Evolutionary conservation across 768 basidiomycete genomes (phyloP).

Genomic region (Leccinum boreale): DNA sequence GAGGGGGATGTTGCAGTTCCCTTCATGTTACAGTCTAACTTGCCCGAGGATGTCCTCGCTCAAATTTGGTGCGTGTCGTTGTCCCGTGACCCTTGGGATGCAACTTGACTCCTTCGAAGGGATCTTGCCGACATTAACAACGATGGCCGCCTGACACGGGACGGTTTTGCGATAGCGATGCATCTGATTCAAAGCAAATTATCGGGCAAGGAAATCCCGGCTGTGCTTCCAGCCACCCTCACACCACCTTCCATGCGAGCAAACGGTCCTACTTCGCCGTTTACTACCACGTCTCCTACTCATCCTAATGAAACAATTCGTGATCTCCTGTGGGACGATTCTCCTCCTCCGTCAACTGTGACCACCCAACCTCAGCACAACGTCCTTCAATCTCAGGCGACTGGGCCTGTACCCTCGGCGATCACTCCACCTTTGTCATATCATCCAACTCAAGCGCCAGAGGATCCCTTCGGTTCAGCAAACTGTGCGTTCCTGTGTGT

Average conservation of each 20-base stretch:
- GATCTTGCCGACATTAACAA: slow-evolving; percentile 89
- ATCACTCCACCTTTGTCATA: slow-evolving; percentile 28
- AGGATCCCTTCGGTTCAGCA: slow-evolving; percentile 52
- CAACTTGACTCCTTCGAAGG: slow-evolving; percentile 44
- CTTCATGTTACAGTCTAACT: slow-evolving; percentile 88
- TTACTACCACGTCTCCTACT: slow-evolving; percentile 36
- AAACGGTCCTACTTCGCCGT: slow-evolving; percentile 32
- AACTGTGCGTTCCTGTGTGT: slow-evolving; percentile 16
- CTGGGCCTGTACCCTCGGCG: slow-evolving; percentile 30
- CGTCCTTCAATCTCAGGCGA: slow-evolving; percentile 35
- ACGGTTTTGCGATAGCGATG: slow-evolving; percentile 95
- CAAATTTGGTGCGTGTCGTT: slow-evolving; percentile 72
- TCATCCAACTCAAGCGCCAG: slow-evolving; percentile 17
- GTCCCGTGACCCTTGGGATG: neutral
- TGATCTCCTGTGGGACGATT: slow-evolving; percentile 55
- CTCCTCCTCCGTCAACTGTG: slow-evolving; percentile 39
- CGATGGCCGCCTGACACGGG: slow-evolving; percentile 81
- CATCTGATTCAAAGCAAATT: slow-evolving; percentile 88
- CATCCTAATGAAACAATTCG: slow-evolving; percentile 39
- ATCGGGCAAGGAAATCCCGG: slow-evolving; percentile 72
- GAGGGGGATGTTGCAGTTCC: slow-evolving; percentile 94
- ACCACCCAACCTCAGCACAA: slow-evolving; percentile 32
- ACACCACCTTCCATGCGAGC: slow-evolving; percentile 80
- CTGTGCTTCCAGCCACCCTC: slow-evolving; percentile 64
- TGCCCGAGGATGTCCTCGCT: slow-evolving; percentile 82